phyloP scores from a whole-genome alignment of 306 rosid species.

The Vicia villosa region DNA sequence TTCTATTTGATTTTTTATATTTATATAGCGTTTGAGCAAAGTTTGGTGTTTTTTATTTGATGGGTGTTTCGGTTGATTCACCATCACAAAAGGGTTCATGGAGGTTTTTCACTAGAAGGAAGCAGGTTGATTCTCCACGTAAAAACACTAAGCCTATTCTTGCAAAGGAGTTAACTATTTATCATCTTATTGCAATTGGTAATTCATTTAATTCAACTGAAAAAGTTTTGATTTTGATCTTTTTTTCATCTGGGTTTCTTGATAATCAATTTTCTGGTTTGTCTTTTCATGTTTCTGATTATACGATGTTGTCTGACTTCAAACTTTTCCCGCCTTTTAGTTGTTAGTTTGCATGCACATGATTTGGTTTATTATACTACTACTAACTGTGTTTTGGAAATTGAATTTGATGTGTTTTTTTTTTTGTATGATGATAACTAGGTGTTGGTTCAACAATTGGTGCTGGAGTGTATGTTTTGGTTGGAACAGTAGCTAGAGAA shows the following conservation, averaged over 20 bases:
- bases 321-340: slow-evolving; percentile 19
- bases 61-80: slow-evolving; percentile 62
- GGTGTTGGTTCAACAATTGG: slow-evolving; percentile 98
- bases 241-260: slow-evolving; percentile 34
- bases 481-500: slow-evolving; percentile 96
- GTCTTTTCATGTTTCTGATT: slow-evolving; percentile 28
- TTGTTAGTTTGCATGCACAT: neutral
- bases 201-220: slow-evolving; percentile 13
- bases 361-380: neutral
- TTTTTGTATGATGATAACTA: slow-evolving; percentile 20
- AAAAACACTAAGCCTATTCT: slow-evolving; percentile 43
- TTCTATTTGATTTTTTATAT: slow-evolving; percentile 8
- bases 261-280: slow-evolving; percentile 5
- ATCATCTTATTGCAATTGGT: slow-evolving; percentile 83
- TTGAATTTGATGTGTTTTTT: slow-evolving; percentile 13
- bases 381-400: neutral
- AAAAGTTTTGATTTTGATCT: neutral
- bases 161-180: slow-evolving; percentile 81
- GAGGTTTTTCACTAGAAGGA: slow-evolving; percentile 64
- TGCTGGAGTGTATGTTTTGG: slow-evolving; percentile 95
- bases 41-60: slow-evolving; percentile 32
- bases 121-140: slow-evolving; percentile 72
- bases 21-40: no score
- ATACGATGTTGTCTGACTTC: slow-evolving; percentile 14
- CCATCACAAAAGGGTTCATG: slow-evolving; percentile 43